Evolutionary conservation across 768 basidiomycete species (phyloP).

Genomic region (Auricularia auricula-judae): DNA sequence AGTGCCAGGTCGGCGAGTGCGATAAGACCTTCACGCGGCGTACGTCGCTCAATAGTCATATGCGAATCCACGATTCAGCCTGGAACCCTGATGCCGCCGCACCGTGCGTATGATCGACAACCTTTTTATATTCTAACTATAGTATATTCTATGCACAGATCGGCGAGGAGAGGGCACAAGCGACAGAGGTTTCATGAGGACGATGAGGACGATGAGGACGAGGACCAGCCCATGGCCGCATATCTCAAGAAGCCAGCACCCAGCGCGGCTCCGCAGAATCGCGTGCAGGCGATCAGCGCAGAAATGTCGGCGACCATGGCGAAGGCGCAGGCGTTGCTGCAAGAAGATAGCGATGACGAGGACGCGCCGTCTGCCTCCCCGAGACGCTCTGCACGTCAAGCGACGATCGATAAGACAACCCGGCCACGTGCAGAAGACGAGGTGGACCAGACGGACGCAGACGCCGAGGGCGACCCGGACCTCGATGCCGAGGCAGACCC

Average conservation of each 20-base stretch:
- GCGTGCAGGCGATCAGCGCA: constrained; percentile 67
- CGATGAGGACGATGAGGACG: neutral
- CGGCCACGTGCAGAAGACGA: constrained; percentile 12
- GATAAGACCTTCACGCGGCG: constrained; percentile 83
- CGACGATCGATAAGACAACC: neutral
- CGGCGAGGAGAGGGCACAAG: neutral
- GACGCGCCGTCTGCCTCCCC: neutral
- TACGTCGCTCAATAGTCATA: constrained; percentile 76
- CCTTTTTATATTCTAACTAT: neutral
- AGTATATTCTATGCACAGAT: neutral
- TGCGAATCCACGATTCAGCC: constrained; percentile 75
- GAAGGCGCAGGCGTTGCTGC: constrained; percentile 53
- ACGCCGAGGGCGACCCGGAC: constrained; percentile 5
- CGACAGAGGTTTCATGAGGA: neutral
- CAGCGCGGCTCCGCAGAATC: constrained; percentile 32
- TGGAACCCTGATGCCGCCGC: constrained; percentile 80
- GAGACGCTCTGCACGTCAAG: neutral
- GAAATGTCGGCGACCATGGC: constrained; percentile 75
- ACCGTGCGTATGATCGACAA: constrained; percentile 31
- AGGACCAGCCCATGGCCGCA: constrained; percentile 58
- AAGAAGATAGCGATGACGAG: constrained; percentile 41
- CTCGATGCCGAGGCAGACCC: neutral
- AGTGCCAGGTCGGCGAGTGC: constrained; percentile 71
- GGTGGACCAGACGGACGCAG: neutral
- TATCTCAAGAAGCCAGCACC: constrained; percentile 41